These are phyloP conservation scores for Protomyces pachydermus DNA, from an alignment of 1,139 yeast genomes.

Conservation along the genomic window DNA sequence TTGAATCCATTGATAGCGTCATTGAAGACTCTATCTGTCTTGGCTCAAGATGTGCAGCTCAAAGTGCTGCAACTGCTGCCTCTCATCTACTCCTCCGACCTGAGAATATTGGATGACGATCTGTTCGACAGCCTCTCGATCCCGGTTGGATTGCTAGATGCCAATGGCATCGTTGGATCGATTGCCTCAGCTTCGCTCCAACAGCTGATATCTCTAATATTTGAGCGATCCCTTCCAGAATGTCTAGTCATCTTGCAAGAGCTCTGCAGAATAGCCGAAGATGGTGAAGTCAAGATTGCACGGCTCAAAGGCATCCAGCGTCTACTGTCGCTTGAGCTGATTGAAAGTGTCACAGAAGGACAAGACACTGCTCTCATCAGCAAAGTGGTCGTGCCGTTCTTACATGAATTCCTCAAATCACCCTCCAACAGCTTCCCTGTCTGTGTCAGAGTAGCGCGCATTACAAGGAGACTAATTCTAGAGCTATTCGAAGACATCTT, in stretches of 20 bases:
- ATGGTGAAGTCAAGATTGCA: neutral
- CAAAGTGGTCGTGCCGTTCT: neutral
- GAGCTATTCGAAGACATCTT: neutral
- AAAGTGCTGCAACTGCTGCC: slow-evolving; percentile 23
- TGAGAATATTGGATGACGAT: neutral
- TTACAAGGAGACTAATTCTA: neutral
- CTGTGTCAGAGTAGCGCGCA: neutral
- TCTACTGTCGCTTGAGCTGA: slow-evolving; percentile 3
- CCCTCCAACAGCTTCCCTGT: neutral
- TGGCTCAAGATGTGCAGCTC: slow-evolving; percentile 5
- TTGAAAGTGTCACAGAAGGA: slow-evolving; percentile 4
- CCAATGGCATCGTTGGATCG: slow-evolving; percentile 12
- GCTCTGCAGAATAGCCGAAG: slow-evolving; percentile 2
- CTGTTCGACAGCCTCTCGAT: slow-evolving; percentile 1
- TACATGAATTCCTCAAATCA: neutral
- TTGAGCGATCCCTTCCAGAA: slow-evolving; percentile 9
- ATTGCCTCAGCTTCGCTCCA: slow-evolving; percentile 20
- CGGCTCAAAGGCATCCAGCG: neutral
- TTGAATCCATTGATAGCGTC: slow-evolving; percentile 5
- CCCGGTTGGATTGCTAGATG: slow-evolving; percentile 3
- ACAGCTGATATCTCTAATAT: slow-evolving; percentile 4
- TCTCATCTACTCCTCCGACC: neutral
- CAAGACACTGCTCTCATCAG: neutral
- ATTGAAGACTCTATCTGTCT: neutral
- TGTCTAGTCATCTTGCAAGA: slow-evolving; percentile 17